These are phyloP conservation scores for Phlebopus sp. DNA, from an alignment of 1,284 basidiomycete genomes.

Conservation along the genomic window DNA sequence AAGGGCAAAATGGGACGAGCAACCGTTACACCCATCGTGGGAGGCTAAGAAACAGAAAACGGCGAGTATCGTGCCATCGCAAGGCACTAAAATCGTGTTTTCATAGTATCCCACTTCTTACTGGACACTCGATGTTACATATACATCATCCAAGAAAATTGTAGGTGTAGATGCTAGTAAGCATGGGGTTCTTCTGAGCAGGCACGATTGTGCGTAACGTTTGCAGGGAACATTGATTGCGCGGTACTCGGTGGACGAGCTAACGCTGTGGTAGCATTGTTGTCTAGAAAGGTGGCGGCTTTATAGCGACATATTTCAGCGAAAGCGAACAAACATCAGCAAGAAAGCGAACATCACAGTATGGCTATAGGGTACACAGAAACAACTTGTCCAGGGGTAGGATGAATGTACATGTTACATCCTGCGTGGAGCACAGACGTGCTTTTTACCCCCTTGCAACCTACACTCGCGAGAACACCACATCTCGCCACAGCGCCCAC, in stretches of 20 bases:
- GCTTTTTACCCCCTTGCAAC: slow-evolving; percentile 48
- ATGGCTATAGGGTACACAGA: neutral
- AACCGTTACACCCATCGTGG: slow-evolving; percentile 86
- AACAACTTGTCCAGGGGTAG: neutral
- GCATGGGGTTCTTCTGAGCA: no score
- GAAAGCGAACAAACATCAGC: neutral
- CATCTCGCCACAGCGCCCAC: slow-evolving; percentile 56
- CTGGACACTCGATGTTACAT: neutral
- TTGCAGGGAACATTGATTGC: no score
- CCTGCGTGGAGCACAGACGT: slow-evolving; percentile 36
- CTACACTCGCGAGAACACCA: slow-evolving; percentile 73
- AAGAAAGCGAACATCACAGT: neutral
- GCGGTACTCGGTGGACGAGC: no score
- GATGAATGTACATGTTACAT: slow-evolving; percentile 5
- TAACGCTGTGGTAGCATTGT: no score
- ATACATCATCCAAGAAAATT: no score
- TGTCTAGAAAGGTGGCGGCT: no score
- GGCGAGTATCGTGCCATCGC: slow-evolving; percentile 52
- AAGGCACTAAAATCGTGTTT: slow-evolving; percentile 70
- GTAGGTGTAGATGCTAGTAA: no score
- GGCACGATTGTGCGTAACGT: no score
- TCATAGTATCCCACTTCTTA: slow-evolving; percentile 15
- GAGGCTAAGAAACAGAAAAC: slow-evolving; percentile 81
- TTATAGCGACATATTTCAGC: no score
- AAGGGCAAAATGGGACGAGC: slow-evolving; percentile 29